Percentiles rank a stretch among this genome's conserved stretches.
Evolutionary conservation across 2,329 filamentous ascomycete genomes (phyloP).

Genomic region (Ophiostoma quercus): DNA sequence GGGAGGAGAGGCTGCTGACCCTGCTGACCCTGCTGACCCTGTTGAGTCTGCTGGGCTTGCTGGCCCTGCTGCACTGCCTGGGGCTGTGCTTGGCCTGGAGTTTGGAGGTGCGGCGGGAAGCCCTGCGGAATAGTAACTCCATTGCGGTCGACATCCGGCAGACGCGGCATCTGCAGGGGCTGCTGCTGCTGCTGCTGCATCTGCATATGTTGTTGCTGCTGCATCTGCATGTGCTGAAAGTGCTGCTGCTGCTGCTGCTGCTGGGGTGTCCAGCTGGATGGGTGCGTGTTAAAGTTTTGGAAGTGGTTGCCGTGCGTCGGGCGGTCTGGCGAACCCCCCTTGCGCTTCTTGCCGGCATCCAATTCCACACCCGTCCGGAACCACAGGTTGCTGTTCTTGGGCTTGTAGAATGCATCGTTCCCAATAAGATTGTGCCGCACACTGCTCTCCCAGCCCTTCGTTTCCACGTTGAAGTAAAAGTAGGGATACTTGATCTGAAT

Average conservation of each 20-base stretch:
- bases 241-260: constrained; percentile 17
- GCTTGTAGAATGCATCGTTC: constrained; percentile 56
- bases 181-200: constrained; percentile 17
- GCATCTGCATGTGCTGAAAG: constrained; percentile 14
- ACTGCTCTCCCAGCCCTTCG: constrained; percentile 61
- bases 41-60: constrained; percentile 24
- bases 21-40: constrained; percentile 28
- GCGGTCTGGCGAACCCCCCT: constrained; percentile 50
- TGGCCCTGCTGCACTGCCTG: background rate
- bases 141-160: constrained; percentile 23
- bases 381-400: constrained; percentile 53
- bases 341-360: constrained; percentile 57
- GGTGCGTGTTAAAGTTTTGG: constrained; percentile 17
- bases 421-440: constrained; percentile 60
- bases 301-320: constrained; percentile 27
- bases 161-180: constrained; percentile 14
- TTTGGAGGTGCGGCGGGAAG: constrained; percentile 18
- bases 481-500: constrained; percentile 55
- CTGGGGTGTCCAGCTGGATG: constrained; percentile 3
- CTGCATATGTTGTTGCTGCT: constrained; percentile 16
- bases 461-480: constrained; percentile 56
- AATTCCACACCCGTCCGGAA: constrained; percentile 54
- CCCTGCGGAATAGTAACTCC: constrained; percentile 26
- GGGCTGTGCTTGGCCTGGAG: constrained; percentile 20
- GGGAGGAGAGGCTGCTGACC: constrained; percentile 10